Conservation (phyloP, 1,139 yeast genomes). For the Scheffersomyces quercinus region DNA sequence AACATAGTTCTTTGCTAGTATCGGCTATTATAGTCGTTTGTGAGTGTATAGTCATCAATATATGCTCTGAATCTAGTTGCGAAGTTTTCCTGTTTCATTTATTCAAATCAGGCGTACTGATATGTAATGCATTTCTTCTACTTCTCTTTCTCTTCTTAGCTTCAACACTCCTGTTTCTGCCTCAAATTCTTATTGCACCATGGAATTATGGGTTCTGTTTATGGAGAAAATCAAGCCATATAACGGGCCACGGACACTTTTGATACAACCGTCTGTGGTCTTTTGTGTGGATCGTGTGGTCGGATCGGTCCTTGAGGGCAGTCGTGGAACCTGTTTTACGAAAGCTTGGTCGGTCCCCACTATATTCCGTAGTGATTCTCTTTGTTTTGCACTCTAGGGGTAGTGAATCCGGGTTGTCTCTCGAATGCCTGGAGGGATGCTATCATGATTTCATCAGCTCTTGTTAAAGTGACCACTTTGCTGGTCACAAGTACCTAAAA, state of each 20-base stretch:
- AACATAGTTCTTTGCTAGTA: too few relatives aligned
- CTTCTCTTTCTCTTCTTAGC: slow-evolving; percentile 6
- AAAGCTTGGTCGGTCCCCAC: slow-evolving; percentile 25
- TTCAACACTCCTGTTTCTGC: slow-evolving; percentile 70
- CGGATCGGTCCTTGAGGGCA: slow-evolving; percentile 24
- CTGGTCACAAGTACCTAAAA: too few relatives aligned
- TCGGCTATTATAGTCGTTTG: background rate
- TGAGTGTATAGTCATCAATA: background rate
- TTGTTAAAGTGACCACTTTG: too few relatives aligned
- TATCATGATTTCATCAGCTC: too few relatives aligned
- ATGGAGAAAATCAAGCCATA: slow-evolving; percentile 69
- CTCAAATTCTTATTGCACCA: slow-evolving; percentile 52
- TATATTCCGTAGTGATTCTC: slow-evolving; percentile 12
- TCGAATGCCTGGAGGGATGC: background rate
- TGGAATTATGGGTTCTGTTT: slow-evolving; percentile 64
- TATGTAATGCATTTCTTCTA: background rate
- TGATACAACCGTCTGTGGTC: slow-evolving; percentile 40
- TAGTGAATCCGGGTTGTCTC: background rate
- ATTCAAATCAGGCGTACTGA: too few relatives aligned
- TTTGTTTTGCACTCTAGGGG: background rate
- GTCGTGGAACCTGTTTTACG: slow-evolving; percentile 3
- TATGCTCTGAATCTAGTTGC: background rate
- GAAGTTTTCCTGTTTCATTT: background rate
- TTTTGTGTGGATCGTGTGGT: slow-evolving; percentile 46
- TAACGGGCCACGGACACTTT: slow-evolving; percentile 29